phyloP scores from a whole-genome alignment of 495 filamentous ascomycete species.

The Cercophora newfieldiana region DNA sequence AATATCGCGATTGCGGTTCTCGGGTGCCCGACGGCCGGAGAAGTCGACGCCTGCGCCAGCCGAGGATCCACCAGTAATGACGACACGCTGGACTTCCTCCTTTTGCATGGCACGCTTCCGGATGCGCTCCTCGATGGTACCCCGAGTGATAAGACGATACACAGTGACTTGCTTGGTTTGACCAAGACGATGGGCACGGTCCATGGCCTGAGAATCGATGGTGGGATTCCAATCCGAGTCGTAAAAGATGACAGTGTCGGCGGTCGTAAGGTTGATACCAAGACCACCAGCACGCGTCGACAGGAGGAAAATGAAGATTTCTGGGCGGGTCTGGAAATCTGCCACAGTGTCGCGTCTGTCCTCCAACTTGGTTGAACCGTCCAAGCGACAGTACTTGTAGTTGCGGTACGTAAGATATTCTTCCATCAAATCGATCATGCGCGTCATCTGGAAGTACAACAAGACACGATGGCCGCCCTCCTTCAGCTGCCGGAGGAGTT shows the following conservation, averaged over 20 bases:
- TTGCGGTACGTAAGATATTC: slow-evolving; percentile 98
- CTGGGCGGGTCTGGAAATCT: slow-evolving; percentile 89
- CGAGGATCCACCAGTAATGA: slow-evolving; percentile 81
- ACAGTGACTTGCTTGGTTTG: slow-evolving; percentile 96
- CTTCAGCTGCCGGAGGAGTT: slow-evolving; percentile 84
- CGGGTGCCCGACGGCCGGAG: slow-evolving; percentile 76
- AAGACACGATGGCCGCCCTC: slow-evolving; percentile 90
- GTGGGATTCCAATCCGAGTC: slow-evolving; percentile 99
- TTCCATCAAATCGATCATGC: slow-evolving; percentile 99
- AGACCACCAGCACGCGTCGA: slow-evolving; percentile 96
- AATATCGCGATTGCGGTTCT: slow-evolving; percentile 93
- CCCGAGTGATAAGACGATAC: slow-evolving; percentile 94
- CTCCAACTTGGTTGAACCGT: slow-evolving; percentile 97
- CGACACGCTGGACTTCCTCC: slow-evolving; percentile 97
- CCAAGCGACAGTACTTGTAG: slow-evolving; percentile 95
- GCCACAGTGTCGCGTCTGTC: slow-evolving; percentile 95
- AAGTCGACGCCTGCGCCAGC: slow-evolving; percentile 74
- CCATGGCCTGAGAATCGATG: slow-evolving; percentile 98
- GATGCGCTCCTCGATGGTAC: slow-evolving; percentile 97
- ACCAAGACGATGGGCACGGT: slow-evolving; percentile 95
- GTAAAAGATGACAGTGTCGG: slow-evolving; percentile 97
- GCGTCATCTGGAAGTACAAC: slow-evolving; percentile 99
- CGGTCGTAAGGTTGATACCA: slow-evolving; percentile 94
- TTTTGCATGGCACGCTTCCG: slow-evolving; percentile 97
- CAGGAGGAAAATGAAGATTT: slow-evolving; percentile 95